These are phyloP conservation scores for Xerocomellus amylosporus DNA, from an alignment of 768 basidiomycete genomes.

Conservation along the genomic window DNA sequence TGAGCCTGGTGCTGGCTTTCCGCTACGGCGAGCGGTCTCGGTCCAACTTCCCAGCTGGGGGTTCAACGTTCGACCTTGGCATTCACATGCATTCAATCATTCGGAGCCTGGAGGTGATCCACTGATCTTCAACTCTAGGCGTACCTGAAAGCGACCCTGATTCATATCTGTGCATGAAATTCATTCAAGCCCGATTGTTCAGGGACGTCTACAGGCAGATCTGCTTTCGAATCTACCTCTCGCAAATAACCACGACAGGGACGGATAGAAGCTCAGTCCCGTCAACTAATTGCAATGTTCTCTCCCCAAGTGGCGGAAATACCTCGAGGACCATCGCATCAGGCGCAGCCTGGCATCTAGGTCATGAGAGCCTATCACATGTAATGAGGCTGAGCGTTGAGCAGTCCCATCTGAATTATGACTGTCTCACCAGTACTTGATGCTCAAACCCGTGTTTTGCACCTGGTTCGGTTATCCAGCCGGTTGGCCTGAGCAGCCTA, in stretches of 20 bases:
- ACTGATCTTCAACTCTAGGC: constrained; percentile 12
- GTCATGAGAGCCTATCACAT: background rate
- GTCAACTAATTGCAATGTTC: constrained; percentile 8
- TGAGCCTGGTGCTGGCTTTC: background rate
- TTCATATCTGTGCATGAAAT: constrained; percentile 17
- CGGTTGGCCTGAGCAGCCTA: background rate
- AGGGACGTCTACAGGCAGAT: constrained; percentile 21
- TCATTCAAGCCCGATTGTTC: constrained; percentile 23
- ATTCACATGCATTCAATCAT: background rate
- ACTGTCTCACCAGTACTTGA: background rate
- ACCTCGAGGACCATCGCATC: constrained; percentile 10
- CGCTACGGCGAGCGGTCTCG: background rate
- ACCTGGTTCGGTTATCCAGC: background rate
- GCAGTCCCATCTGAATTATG: background rate
- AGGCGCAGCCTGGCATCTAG: background rate
- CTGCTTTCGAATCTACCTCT: constrained; percentile 17
- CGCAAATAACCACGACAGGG: constrained; percentile 21
- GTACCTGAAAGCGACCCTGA: constrained; percentile 29
- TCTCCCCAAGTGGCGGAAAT: constrained; percentile 21
- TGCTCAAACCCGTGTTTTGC: constrained; percentile 2
- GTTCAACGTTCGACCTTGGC: background rate
- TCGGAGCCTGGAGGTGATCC: constrained; percentile 1
- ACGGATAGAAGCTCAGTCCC: constrained; percentile 19
- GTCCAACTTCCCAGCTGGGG: background rate
- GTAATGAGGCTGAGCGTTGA: background rate